phyloP scores from a whole-genome alignment of 495 filamentous ascomycete genomes.

The Articulospora tetracladia region DNA sequence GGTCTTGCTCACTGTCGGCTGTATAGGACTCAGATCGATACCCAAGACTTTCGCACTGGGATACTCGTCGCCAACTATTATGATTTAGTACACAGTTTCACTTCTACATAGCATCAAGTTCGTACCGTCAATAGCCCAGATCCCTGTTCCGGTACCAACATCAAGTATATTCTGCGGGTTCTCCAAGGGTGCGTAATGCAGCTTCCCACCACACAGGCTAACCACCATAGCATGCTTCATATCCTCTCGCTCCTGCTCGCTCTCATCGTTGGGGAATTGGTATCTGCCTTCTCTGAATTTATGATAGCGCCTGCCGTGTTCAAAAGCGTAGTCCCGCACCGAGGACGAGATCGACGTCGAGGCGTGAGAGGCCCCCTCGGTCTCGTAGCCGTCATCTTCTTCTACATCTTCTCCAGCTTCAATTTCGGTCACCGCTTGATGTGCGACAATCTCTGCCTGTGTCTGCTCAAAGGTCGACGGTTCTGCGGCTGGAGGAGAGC shows the following conservation, averaged over 20 bases:
- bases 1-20: too few species aligned
- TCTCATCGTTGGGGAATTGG: slow-evolving; percentile 61
- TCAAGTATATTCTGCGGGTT: slow-evolving; percentile 53
- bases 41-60: slow-evolving; percentile 32
- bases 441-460: too few species aligned
- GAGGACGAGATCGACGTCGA: slow-evolving; percentile 48
- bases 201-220: slow-evolving; percentile 38
- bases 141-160: slow-evolving; percentile 66
- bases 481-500: too few species aligned
- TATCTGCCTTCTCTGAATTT: slow-evolving; percentile 61
- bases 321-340: slow-evolving; percentile 51
- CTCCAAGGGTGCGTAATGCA: slow-evolving; percentile 49
- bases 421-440: background rate
- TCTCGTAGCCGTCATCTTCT: slow-evolving; percentile 37
- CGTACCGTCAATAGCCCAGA: slow-evolving; percentile 54
- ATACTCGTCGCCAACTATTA: slow-evolving; percentile 22
- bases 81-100: background rate
- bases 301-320: slow-evolving; percentile 69
- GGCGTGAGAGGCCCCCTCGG: slow-evolving; percentile 32
- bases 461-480: too few species aligned
- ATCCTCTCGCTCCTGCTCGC: slow-evolving; percentile 70
- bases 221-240: slow-evolving; percentile 61
- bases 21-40: slow-evolving; percentile 46
- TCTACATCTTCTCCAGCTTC: background rate
- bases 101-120: too few species aligned